Evolutionary conservation across 202 grass and related monocot genomes (phyloP).

Genomic region (Carex sylvatica): DNA sequence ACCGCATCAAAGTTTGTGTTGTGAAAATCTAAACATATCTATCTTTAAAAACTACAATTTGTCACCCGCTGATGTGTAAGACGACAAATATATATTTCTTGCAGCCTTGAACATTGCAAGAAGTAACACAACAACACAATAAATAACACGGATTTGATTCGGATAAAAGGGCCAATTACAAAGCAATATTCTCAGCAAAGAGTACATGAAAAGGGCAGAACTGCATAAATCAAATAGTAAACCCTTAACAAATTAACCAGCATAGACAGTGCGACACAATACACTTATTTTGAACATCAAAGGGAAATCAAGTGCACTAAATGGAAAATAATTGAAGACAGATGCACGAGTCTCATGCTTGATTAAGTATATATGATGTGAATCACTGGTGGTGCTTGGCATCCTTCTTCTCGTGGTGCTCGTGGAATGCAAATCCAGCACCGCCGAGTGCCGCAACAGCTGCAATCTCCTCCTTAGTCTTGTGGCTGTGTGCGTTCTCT

Average conservation of each 20-base stretch:
- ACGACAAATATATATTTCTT: neutral
- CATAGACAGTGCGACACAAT: neutral
- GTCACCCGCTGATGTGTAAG: neutral
- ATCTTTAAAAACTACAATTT: neutral
- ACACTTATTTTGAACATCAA: constrained; percentile 9
- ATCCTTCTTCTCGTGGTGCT: constrained; percentile 76
- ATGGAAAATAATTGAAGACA: neutral
- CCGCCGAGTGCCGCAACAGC: constrained; percentile 41
- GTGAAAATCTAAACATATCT: neutral
- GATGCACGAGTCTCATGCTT: neutral
- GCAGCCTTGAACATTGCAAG: neutral
- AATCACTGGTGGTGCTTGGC: constrained; percentile 34
- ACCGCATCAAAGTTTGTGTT: neutral
- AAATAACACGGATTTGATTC: neutral
- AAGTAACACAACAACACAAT: neutral
- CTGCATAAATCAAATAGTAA: neutral
- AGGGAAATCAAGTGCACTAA: neutral
- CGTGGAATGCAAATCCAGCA: constrained; percentile 52
- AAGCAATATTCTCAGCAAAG: neutral
- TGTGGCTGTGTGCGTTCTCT: constrained; percentile 42
- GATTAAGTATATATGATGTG: neutral
- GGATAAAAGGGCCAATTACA: neutral
- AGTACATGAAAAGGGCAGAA: neutral
- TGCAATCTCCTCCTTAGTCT: constrained; percentile 52
- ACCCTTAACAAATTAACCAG: neutral